Evolutionary conservation across 73 alveolate genomes (phyloP), one percentile per base, ranked within the genome.

Genomic region (Paramecium sexaurelia): DNA sequence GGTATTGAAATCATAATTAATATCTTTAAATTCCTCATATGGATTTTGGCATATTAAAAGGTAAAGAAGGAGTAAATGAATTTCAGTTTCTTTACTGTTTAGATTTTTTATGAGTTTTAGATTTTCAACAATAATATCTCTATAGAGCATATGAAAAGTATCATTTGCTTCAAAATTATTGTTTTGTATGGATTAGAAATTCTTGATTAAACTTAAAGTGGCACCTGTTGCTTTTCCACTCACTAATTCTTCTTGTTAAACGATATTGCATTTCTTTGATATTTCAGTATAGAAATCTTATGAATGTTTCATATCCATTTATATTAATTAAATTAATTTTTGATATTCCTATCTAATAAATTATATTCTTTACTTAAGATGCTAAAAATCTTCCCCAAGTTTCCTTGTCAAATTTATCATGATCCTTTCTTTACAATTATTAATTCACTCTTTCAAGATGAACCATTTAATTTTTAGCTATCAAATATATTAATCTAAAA

Each of bases 41-140:
- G 94, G 94, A 41, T 88, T 88, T 19, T 69, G 29, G 69, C 94
- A 88, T 39, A 88, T 84, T 24, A 88, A 68, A 19, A 88, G 73
- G 43, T 88, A 88, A 26, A 29, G 73, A 37, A 29, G 36, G 17
- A 88, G 75, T 32, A 43, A 55, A 61, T 88, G 36, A 19, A 66
- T 71, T 41, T 68, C 91, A 32, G n/a, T 61, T 69, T 20, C 94
- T 71, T 68, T 88, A 19, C 67, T 55, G 6, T 68, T 88, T 33
- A 36, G 55, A 10, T 55, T 75, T 82, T 88, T 88, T 0, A 88
- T 43, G 6, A 40, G 6, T 71, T 69, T 82, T 13, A 88, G 19
- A 22, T 41, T 88, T 35, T 88, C 94, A 20, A 33, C 47, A 68
- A 88, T 75, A 7, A 66, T 69, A 71, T 75, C 94, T 88, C 87